These are phyloP conservation scores for Lentinula lateritia DNA, from an alignment of 768 basidiomycete genomes.

Conservation along the genomic window DNA sequence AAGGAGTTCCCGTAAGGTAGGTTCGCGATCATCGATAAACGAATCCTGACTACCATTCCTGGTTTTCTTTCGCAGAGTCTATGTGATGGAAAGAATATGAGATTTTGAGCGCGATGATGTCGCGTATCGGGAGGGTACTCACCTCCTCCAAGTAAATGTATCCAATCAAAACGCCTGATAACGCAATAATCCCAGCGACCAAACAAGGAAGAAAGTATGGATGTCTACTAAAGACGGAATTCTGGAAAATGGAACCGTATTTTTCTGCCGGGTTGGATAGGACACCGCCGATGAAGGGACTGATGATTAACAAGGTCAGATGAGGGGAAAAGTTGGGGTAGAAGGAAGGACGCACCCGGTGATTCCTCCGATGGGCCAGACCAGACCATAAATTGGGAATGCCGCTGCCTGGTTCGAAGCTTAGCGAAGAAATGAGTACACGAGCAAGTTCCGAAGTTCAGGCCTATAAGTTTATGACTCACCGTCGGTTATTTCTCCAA, in stretches of 20 bases:
- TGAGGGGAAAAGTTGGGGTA: neutral
- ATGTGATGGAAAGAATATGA: neutral
- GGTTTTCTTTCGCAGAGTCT: neutral
- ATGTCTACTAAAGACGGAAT: slow-evolving; percentile 36
- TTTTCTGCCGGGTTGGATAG: slow-evolving; percentile 52
- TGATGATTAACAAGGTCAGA: slow-evolving; percentile 14
- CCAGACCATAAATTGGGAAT: slow-evolving; percentile 55
- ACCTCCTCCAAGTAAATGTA: slow-evolving; percentile 55
- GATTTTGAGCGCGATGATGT: too few relatives aligned
- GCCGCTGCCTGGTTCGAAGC: slow-evolving; percentile 52
- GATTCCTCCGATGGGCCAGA: slow-evolving; percentile 56
- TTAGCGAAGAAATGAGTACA: neutral
- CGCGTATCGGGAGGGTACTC: neutral
- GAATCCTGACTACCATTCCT: neutral
- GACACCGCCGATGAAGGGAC: slow-evolving; percentile 58
- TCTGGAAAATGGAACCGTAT: slow-evolving; percentile 34
- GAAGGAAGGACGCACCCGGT: slow-evolving; percentile 35
- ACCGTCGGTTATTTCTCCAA: slow-evolving; percentile 59
- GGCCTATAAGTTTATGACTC: neutral
- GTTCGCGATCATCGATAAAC: neutral
- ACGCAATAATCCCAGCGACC: slow-evolving; percentile 35
- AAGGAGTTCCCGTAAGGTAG: slow-evolving; percentile 29
- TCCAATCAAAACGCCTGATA: slow-evolving; percentile 35
- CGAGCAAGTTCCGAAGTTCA: neutral
- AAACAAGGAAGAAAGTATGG: slow-evolving; percentile 65